Evolutionary conservation across 2,329 filamentous ascomycete species (phyloP), one percentile per base, ranked within the genome.

Genomic region (Fusarium neocosmosporiellum): DNA sequence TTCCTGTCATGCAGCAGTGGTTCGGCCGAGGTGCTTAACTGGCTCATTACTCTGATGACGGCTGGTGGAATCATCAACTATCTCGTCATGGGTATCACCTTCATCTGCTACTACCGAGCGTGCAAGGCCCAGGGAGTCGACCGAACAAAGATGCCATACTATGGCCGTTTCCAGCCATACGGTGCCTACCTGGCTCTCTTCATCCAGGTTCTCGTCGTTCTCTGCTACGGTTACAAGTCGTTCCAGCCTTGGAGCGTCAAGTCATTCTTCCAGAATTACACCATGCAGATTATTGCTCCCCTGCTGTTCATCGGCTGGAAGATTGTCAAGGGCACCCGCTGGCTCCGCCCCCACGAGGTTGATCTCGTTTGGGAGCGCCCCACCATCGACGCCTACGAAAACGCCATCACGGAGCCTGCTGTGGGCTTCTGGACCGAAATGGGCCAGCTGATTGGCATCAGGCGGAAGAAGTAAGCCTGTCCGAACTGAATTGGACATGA

Each of bases 301-400:
- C 77, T 88, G 37, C 81, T 90, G 31, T 92, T 87, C 77, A 60
- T 86, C 22, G 84, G 84, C 74, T 94, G 90, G 89, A 94, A 93
- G 81, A 9, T 93, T 1, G 22, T 90, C 78, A 89, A 90, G 82
- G 84, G 83, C 65, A 93, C 91, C 2, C 85, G 85, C 67, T 82
- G 88, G 59, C 83, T 90, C 20, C 81, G 81, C 3, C 83, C 90
- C 0, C 78, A 83, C 7, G 87, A 92, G 76, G 85, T 86, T 4
- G 90, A 92, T 75, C 83, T 92, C 18, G 82, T 90, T 46, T 89
- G 89, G 89, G 86, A 92, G 74, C 83, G 86, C n/a, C 89, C 88
- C 24, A 75, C 84, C 24, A 88, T 91, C 63, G 89, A 91, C 66
- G 84, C 84, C 0, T 90, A 91, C 69, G 88, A 90, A 78, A 83